A percentile compares a stretch with the other conserved stretches of the same genome.
These are phyloP conservation scores for Stromatinia cepivora DNA, from an alignment of 2,329 filamentous ascomycete species.

Conservation along the genomic window DNA sequence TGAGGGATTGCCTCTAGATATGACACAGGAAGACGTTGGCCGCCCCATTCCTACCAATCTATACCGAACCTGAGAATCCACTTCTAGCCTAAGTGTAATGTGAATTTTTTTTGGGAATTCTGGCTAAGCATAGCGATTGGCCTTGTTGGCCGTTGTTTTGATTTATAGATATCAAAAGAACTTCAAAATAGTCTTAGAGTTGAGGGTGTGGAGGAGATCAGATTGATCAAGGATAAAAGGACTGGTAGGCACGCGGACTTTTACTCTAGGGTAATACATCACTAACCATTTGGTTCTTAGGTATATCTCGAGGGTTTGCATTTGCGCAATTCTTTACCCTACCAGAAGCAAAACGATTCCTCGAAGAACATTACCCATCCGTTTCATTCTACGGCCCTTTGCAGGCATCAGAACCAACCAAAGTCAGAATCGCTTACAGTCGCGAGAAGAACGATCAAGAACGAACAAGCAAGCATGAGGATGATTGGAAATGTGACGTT, in stretches of 20 bases:
- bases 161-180: constrained; percentile 56
- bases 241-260: constrained; percentile 48
- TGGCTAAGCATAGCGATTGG: constrained; percentile 43
- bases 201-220: constrained; percentile 55
- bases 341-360: constrained; percentile 51
- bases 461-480: constrained; percentile 48
- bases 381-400: constrained; percentile 50
- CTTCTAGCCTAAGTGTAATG: constrained; percentile 41
- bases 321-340: constrained; percentile 55
- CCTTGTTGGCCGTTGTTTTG: constrained; percentile 38
- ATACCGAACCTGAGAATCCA: constrained; percentile 27
- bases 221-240: constrained; percentile 58
- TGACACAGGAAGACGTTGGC: constrained; percentile 55
- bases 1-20: constrained; percentile 52
- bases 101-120: constrained; percentile 39
- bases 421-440: constrained; percentile 50
- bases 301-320: constrained; percentile 55
- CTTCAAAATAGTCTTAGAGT: constrained; percentile 52
- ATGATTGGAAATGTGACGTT: constrained; percentile 58
- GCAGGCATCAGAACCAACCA: constrained; percentile 42
- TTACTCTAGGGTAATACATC: constrained; percentile 20
- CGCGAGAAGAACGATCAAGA: constrained; percentile 53
- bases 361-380: constrained; percentile 52
- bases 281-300: constrained; percentile 40
- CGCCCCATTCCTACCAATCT: constrained; percentile 41